Base-by-base conservation (phyloP, 2,329 filamentous ascomycete genomes). In the Xylaria hypoxylon region DNA sequence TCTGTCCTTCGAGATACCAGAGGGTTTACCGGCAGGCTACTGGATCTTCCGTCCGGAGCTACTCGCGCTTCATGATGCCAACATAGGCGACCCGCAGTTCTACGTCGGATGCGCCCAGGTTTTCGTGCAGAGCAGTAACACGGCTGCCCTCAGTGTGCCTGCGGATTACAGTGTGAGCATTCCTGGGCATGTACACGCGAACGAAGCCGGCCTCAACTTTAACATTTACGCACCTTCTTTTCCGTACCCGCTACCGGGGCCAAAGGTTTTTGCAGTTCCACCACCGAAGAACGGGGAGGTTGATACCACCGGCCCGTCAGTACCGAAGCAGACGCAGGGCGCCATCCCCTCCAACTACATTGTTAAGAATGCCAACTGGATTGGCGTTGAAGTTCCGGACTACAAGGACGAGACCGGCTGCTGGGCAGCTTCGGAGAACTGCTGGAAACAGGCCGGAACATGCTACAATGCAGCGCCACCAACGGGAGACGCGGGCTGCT, bases 31-130 rank as follows among this genome's bases (percentile, higher is more conserved):
- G 2, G 81, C 84, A 0, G 90, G 91, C 1, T 86, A 89, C 77
- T 94, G 93, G 77, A 86, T 93, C n/a, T 85, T 90, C 42, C 86
- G 92, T 11, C 86, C 89, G 0, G 91, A 94, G 79, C 78, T 92
- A 10, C 80, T 93, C 28, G 88, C 90, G 1, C 84, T 94, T 42
- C 91, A 93, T 72, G 80, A 87, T 55, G 89, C 88, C 8, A 78
- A 83, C 66, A 79, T 82, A 33, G 80, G 79, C 8, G 84, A 90
- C 64, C 88, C 91, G n/a, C 90, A 94, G 77, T 92, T 92, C 79
- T 94, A 91, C 76, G 81, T 86, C 58, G 88, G 89, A 58, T 94
- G 91, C 76, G 90, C 89, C 1, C 91, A 94, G 78, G 82, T 93
- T 69, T 91, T 87, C 74, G 77, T 94, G 53, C 73, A 87, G 60